These are phyloP conservation scores for Diaporthe aspalathi DNA, from an alignment of 2,329 filamentous ascomycete genomes.

Conservation along the genomic window DNA sequence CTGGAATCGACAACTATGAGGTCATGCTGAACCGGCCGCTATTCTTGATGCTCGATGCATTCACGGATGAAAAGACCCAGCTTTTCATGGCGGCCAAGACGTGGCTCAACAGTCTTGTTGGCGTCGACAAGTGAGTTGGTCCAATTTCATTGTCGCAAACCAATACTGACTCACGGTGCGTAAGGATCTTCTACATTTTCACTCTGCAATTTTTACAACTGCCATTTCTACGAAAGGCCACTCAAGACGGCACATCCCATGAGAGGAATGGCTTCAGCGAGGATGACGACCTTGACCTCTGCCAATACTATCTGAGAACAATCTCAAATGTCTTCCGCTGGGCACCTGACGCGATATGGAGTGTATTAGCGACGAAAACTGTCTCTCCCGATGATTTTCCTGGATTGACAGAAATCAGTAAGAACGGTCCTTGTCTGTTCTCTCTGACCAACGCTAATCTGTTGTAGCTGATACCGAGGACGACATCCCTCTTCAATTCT, in stretches of 20 bases:
- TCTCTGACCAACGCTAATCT: constrained; percentile 41
- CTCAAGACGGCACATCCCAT: constrained; percentile 44
- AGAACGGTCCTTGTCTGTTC: constrained; percentile 46
- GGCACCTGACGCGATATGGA: constrained; percentile 77
- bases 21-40: constrained; percentile 83
- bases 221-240: constrained; percentile 58
- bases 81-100: constrained; percentile 80
- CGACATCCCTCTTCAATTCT: constrained; percentile 73
- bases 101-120: constrained; percentile 79
- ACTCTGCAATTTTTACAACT: constrained; percentile 68
- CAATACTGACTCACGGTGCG: constrained; percentile 41
- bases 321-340: constrained; percentile 78
- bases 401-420: constrained; percentile 62
- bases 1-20: constrained; percentile 72
- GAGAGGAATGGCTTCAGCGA: constrained; percentile 55
- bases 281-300: constrained; percentile 79
- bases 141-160: not conserved
- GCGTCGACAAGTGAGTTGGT: constrained; percentile 68
- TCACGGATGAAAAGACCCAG: constrained; percentile 79
- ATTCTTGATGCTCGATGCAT: constrained; percentile 82
- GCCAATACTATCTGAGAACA: constrained; percentile 81
- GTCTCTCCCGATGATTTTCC: constrained; percentile 60
- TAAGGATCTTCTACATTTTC: constrained; percentile 71
- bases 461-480: constrained; percentile 62
- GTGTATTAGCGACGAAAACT: constrained; percentile 73